Evolutionary conservation across 73 alveolate genomes (phyloP), one percentile per base, ranked within the genome.

Genomic region (Uronychia binucleata): DNA sequence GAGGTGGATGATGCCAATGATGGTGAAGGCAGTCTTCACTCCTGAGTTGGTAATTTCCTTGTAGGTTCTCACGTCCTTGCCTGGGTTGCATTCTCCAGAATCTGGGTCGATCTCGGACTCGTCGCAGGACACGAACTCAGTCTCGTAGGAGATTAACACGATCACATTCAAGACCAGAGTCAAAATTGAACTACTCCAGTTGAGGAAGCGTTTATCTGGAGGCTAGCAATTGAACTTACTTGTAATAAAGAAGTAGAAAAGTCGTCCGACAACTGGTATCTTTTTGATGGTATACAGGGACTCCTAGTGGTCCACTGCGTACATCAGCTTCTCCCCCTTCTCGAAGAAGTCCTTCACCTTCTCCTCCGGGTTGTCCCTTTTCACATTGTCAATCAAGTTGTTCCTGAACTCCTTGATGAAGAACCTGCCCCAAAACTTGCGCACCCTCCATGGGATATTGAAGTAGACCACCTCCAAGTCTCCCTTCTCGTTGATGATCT

Each of bases 321-420:
- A 75, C 58, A 75, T 32, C 19, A 75, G 32, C 5, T 75, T 75
- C 5, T 75, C 81, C 25, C 57, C 58, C 58, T 30, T 75, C 32
- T 75, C 81, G 30, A 75, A 75, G 81, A 75, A 75, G 32, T 75
- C 81, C 58, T 75, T 75, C 46, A 46, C 67, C 67, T 46, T 46
- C 67, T 46, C 67, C 67, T 46, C 67, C 5, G 67, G 67, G 19
- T 46, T 67, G 29, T 67, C 78, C 26, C 78, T 25, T 13, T 28
- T 67, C 78, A 67, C 78, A 26, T 25, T 26, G 78, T 67, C 32
- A 13, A 67, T 67, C 13, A 67, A 26, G 30, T 67, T 28, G 29
- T 67, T 67, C 26, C 78, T 67, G 78, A 13, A 67, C 32, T 25
- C 32, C 26, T 67, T 67, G 26, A 67, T 67, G 78, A 67, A 67